Evolutionary conservation across 78 protist genomes (phyloP), one percentile per base, ranked within the genome.

Genomic region (Thecamonas trahens): DNA sequence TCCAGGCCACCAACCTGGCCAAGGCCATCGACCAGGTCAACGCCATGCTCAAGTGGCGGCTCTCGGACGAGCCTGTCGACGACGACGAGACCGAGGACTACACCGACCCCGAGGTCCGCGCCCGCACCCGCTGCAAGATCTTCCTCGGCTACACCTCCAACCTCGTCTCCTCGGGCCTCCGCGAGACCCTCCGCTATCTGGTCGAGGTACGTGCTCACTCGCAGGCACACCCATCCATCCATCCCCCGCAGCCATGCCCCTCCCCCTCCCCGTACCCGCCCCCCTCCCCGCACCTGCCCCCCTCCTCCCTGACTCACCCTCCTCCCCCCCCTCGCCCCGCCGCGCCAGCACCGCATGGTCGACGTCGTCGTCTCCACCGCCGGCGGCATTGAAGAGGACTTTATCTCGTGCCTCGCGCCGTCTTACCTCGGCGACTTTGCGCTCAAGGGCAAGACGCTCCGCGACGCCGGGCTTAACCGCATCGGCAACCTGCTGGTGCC

Each of bases 371-470:
- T 97, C n/a, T 26, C 99, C 0, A 89, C 99, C 0, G 98, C 97
- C 0, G 99, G 99, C 17, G 99, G 99, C 35, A 59, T 97, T 17
- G 99, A 97, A 59, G 99, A 97, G 63, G 99, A 97, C 52, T 79
- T 97, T 59, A 96, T 97, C 70, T 96, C 96, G 78, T 96, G 99
- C 84, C 42, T 97, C 18, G 97, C 92, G 1, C 95, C 87, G 17
- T 91, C 96, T 17, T 89, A 77, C 37, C 8, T 91, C 22, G 99
- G 99, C 14, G 97, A 86, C 54, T 97, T 97, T 60, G 22, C 57
- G 22, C 52, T 96, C 40, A 15, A 32, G 6, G 99, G 97, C 37
- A 62, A 31, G 29, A 66, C 37, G 5, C 29, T 80, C 17, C 68
- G 85, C 17, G 2, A 0, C 44, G 13, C 73, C 38, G 96, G 99